These are phyloP conservation scores for Chondrus crispus DNA, from an alignment of 23 red algal genomes.

Conservation along the genomic window DNA sequence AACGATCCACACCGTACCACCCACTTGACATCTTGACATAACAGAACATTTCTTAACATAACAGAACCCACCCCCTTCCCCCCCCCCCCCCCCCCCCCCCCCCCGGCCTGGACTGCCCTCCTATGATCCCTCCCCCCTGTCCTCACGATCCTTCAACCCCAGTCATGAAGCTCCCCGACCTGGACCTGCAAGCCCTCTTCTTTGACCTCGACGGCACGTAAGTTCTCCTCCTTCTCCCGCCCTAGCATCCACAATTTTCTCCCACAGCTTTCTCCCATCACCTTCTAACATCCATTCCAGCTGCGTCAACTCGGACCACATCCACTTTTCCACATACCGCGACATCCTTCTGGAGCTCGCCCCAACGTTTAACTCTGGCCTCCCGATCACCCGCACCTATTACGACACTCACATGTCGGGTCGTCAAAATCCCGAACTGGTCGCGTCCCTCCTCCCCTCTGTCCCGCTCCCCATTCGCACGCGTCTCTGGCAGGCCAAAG, in stretches of 20 bases:
- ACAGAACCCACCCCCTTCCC: background rate
- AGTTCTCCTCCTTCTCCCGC: background rate
- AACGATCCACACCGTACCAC: too few species aligned
- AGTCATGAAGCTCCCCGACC: background rate
- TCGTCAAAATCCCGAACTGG: slow-evolving; percentile 60
- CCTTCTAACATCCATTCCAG: background rate
- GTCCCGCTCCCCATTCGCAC: slow-evolving; percentile 14
- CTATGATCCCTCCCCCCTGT: background rate
- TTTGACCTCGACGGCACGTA: slow-evolving; percentile 75
- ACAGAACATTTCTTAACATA: too few species aligned
- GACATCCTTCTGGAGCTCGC: slow-evolving; percentile 36
- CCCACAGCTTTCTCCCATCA: too few species aligned
- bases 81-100: background rate
- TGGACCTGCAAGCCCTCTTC: slow-evolving; percentile 44
- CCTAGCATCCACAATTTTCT: background rate
- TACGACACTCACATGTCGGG: slow-evolving; percentile 64
- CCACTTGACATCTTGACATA: too few species aligned
- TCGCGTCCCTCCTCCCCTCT: slow-evolving; percentile 46
- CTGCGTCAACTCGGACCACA: slow-evolving; percentile 17
- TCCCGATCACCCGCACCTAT: slow-evolving; percentile 32
- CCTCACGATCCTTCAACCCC: background rate
- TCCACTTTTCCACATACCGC: slow-evolving; percentile 43
- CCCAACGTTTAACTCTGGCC: slow-evolving; percentile 40
- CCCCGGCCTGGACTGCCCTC: background rate
- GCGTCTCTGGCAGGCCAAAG: slow-evolving; percentile 46